Evolutionary conservation across 2,329 filamentous ascomycete genomes (phyloP).

Genomic region (Pseudogymnoascus destructans): DNA sequence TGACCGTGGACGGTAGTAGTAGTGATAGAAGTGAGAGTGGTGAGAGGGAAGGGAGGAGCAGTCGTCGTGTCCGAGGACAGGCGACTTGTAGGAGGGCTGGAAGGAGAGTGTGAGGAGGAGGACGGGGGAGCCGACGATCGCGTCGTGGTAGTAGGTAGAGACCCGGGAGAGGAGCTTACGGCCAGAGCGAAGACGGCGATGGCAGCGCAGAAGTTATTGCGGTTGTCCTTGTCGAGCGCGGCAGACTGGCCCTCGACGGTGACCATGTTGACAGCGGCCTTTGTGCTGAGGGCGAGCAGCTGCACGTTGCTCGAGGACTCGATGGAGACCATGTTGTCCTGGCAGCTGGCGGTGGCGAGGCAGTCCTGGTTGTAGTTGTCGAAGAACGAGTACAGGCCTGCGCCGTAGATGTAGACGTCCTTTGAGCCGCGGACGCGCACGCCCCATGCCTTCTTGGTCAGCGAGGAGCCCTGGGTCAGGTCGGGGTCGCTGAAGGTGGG

Average conservation of each 20-base stretch:
- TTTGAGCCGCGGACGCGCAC: slow-evolving; percentile 55
- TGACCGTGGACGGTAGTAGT: background rate
- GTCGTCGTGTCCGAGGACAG: background rate
- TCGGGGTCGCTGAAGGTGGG: slow-evolving; percentile 51
- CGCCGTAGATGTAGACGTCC: slow-evolving; percentile 57
- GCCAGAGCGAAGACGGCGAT: slow-evolving; percentile 36
- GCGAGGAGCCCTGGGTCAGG: slow-evolving; percentile 46
- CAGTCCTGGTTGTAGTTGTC: slow-evolving; percentile 68
- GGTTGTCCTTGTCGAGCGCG: slow-evolving; percentile 46
- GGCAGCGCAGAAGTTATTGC: slow-evolving; percentile 52
- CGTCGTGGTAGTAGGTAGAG: background rate
- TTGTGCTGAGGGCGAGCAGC: slow-evolving; percentile 60
- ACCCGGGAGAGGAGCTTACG: slow-evolving; percentile 3
- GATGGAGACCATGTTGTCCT: slow-evolving; percentile 64
- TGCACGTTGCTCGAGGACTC: slow-evolving; percentile 47
- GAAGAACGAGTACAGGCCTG: slow-evolving; percentile 71
- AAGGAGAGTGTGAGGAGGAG: background rate
- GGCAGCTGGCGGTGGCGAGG: slow-evolving; percentile 54
- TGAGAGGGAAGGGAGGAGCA: background rate
- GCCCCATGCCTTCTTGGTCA: slow-evolving; percentile 53
- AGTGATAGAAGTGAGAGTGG: background rate
- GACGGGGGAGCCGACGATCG: background rate
- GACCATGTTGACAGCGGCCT: slow-evolving; percentile 63
- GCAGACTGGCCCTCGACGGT: slow-evolving; percentile 42
- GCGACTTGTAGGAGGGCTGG: background rate